A percentile compares a stretch with the other conserved stretches of the same genome.
These are phyloP conservation scores for Lyophyllum atratum DNA, from an alignment of 768 basidiomycete genomes.

Conservation along the genomic window DNA sequence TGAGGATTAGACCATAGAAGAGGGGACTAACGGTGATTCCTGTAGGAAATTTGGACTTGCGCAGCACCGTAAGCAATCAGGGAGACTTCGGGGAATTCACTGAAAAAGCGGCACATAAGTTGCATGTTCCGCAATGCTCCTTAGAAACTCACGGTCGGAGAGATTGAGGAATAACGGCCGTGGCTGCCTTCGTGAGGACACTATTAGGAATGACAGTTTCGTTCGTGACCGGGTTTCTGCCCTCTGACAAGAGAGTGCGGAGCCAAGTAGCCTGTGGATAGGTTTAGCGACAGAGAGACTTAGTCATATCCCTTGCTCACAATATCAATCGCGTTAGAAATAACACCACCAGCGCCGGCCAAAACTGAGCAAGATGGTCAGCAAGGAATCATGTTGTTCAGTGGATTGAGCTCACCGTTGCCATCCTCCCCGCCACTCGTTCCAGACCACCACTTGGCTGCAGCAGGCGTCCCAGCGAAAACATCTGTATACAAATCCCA, in stretches of 20 bases:
- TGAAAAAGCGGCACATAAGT: background rate
- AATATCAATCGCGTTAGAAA: slow-evolving; percentile 27
- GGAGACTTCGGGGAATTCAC: slow-evolving; percentile 25
- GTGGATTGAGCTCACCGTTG: slow-evolving; percentile 13
- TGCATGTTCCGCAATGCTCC: background rate
- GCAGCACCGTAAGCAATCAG: slow-evolving; percentile 26
- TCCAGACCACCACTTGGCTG: slow-evolving; percentile 21
- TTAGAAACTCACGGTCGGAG: slow-evolving; percentile 17
- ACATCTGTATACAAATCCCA: slow-evolving; percentile 20
- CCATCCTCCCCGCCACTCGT: slow-evolving; percentile 21
- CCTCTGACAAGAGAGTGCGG: slow-evolving; percentile 27
- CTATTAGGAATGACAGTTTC: slow-evolving; percentile 24
- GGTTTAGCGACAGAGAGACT: background rate
- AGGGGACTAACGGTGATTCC: slow-evolving; percentile 23
- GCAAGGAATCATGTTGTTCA: background rate
- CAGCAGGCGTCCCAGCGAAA: slow-evolving; percentile 23
- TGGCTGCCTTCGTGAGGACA: slow-evolving; percentile 22
- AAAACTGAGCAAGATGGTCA: slow-evolving; percentile 10
- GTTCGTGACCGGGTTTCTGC: slow-evolving; percentile 22
- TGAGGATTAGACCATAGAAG: background rate
- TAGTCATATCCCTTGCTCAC: slow-evolving; percentile 8
- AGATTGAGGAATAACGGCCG: slow-evolving; percentile 21
- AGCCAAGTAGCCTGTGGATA: slow-evolving; percentile 28
- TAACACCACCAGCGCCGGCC: slow-evolving; percentile 31
- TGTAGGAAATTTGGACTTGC: slow-evolving; percentile 23